phyloP scores from a whole-genome alignment of 2,329 filamentous ascomycete species.

The Zymoseptoria pseudotritici region DNA sequence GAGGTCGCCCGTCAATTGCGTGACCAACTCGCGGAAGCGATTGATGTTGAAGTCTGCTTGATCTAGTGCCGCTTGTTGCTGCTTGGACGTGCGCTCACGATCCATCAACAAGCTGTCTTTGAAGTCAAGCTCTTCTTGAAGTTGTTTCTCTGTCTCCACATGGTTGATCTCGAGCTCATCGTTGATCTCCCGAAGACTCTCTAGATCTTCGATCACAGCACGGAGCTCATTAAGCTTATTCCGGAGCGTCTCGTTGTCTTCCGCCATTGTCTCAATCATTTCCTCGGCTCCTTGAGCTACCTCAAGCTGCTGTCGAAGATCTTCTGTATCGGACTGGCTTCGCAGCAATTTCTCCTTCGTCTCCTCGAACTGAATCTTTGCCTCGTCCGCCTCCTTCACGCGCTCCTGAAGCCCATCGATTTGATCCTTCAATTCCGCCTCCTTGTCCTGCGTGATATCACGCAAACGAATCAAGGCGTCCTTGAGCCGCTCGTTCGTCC shows the following conservation, averaged over 20 bases:
- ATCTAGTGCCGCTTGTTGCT: constrained; percentile 73
- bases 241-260: constrained; percentile 75
- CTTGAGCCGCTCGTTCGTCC: constrained; percentile 77
- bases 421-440: constrained; percentile 68
- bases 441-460: constrained; percentile 79
- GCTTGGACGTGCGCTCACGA: constrained; percentile 61
- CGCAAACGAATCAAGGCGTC: constrained; percentile 78
- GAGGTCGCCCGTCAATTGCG: constrained; percentile 74
- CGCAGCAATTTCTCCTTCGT: constrained; percentile 66
- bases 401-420: constrained; percentile 33
- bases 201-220: constrained; percentile 75
- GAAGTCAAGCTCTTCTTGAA: constrained; percentile 88
- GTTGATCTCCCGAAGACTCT: constrained; percentile 83
- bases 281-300: constrained; percentile 81
- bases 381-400: constrained; percentile 34
- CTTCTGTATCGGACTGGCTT: constrained; percentile 68
- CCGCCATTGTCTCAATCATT: constrained; percentile 86
- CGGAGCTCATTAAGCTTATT: constrained; percentile 79
- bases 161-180: constrained; percentile 93
- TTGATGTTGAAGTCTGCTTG: constrained; percentile 87
- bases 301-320: constrained; percentile 85
- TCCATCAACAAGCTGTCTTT: constrained; percentile 80
- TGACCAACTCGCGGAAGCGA: constrained; percentile 82
- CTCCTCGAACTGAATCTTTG: constrained; percentile 56
- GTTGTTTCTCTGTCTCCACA: constrained; percentile 83